Conservation (phyloP, 768 basidiomycete species). For the Lentinus tigrinus region DNA sequence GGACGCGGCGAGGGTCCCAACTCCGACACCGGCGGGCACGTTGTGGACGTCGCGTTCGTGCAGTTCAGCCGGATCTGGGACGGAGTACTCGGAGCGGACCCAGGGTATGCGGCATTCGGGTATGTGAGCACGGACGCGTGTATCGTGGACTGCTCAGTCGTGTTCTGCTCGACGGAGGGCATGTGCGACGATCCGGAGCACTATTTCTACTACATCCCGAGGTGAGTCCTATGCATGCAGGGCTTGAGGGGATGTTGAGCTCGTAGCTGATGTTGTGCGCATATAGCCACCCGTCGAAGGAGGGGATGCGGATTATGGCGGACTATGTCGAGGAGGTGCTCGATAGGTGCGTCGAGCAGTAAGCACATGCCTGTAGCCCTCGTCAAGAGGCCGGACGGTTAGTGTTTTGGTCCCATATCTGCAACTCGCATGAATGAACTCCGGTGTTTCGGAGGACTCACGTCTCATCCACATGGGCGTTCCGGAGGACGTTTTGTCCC, state of each 20-base stretch:
- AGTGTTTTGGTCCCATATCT: no score
- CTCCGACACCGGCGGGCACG: no score
- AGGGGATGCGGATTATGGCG: conserved; percentile 52
- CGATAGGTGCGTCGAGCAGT: conserved; percentile 24
- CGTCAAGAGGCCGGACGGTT: no score
- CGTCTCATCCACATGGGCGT: no score
- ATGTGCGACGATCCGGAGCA: conserved; percentile 37
- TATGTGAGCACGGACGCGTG: conserved; percentile 37
- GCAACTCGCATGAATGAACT: no score
- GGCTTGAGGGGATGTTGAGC: not conserved
- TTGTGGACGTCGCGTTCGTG: conserved; percentile 42
- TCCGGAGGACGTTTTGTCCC: no score
- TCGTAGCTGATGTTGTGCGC: not conserved
- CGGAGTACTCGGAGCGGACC: conserved; percentile 42
- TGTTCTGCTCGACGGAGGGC: conserved; percentile 19
- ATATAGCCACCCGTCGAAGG: conserved; percentile 48
- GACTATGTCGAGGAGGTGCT: conserved; percentile 47
- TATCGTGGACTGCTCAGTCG: conserved; percentile 13
- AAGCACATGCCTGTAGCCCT: no score
- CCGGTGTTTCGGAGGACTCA: no score
- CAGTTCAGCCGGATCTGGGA: conserved; percentile 52
- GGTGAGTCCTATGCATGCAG: conserved; percentile 32
- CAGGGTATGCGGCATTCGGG: conserved; percentile 49
- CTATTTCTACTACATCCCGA: conserved; percentile 52
- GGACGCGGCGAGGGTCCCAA: not conserved